Conservation (phyloP, 306 rosid species). For the Glycine tomentella region DNA sequence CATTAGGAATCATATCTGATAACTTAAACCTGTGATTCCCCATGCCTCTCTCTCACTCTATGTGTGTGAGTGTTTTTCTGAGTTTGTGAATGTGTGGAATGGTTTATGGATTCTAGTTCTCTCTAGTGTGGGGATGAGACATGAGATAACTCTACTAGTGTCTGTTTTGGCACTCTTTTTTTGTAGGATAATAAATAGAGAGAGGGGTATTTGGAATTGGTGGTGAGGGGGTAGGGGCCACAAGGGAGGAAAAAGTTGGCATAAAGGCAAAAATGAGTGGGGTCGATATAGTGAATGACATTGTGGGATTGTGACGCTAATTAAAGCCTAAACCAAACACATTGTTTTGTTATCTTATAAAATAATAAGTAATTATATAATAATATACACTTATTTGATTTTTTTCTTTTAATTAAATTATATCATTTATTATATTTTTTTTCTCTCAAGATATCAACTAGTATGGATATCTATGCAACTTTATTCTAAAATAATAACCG, state of each 20-base stretch:
- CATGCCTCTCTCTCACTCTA: conserved; percentile 42
- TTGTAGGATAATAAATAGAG: conserved; percentile 48
- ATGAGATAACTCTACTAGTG: conserved; percentile 27
- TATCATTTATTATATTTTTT: too few species aligned
- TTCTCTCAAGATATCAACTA: too few species aligned
- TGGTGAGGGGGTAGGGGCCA: conserved; percentile 52
- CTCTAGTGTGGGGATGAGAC: conserved; percentile 27
- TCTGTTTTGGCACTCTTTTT: conserved; percentile 19
- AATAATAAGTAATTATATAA: neutral
- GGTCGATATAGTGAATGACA: too few species aligned
- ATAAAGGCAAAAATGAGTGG: too few species aligned
- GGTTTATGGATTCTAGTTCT: conserved; percentile 25
- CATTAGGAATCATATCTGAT: too few species aligned
- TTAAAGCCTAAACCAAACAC: too few species aligned
- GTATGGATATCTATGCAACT: too few species aligned
- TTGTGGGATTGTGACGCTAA: too few species aligned
- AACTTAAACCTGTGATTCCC: too few species aligned
- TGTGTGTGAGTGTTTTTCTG: neutral
- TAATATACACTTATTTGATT: too few species aligned
- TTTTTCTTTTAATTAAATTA: too few species aligned
- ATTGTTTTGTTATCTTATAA: neutral
- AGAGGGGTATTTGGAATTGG: conserved; percentile 44
- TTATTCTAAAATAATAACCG: too few species aligned
- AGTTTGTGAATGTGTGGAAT: conserved; percentile 10
- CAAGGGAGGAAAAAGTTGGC: conserved; percentile 47